These are phyloP conservation scores for Cocos nucifera DNA, from an alignment of 176 grass and related monocot genomes.

Conservation along the genomic window DNA sequence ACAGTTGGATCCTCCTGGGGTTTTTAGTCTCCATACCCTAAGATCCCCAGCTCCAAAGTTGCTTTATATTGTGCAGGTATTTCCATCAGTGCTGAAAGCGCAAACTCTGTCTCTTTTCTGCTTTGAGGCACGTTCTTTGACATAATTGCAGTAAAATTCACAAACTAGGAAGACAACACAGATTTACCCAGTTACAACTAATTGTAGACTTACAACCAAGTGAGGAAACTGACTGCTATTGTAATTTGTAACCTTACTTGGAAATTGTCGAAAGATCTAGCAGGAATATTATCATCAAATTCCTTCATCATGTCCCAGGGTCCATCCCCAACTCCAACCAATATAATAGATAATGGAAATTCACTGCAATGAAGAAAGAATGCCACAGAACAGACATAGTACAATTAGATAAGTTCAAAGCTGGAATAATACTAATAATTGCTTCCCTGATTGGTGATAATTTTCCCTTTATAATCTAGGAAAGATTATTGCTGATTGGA, in stretches of 20 bases:
- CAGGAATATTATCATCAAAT: slow-evolving; percentile 65
- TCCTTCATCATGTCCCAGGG: slow-evolving; percentile 71
- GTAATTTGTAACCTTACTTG: slow-evolving; percentile 23
- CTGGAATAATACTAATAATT: not conserved
- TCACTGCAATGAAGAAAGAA: slow-evolving; percentile 24
- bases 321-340: slow-evolving; percentile 64
- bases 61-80: slow-evolving; percentile 78
- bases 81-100: slow-evolving; percentile 81
- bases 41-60: slow-evolving; percentile 62
- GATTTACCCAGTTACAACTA: not conserved
- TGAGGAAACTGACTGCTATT: not conserved
- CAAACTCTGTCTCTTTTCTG: slow-evolving; percentile 73
- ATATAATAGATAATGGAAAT: slow-evolving; percentile 62
- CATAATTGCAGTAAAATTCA: slow-evolving; percentile 75
- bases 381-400: not conserved
- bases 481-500: too few relatives aligned
- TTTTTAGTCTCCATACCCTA: slow-evolving; percentile 51
- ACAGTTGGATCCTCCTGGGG: not conserved
- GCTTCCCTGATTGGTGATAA: too few relatives aligned
- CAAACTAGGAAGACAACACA: slow-evolving; percentile 42
- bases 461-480: too few relatives aligned
- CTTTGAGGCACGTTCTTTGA: slow-evolving; percentile 56
- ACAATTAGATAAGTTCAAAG: not conserved
- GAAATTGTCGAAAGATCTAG: slow-evolving; percentile 69
- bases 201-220: slow-evolving; percentile 3